Evolutionary conservation across 371 early-diverging fungal genomes (phyloP).

Genomic region (Rhizomucor miehei): DNA sequence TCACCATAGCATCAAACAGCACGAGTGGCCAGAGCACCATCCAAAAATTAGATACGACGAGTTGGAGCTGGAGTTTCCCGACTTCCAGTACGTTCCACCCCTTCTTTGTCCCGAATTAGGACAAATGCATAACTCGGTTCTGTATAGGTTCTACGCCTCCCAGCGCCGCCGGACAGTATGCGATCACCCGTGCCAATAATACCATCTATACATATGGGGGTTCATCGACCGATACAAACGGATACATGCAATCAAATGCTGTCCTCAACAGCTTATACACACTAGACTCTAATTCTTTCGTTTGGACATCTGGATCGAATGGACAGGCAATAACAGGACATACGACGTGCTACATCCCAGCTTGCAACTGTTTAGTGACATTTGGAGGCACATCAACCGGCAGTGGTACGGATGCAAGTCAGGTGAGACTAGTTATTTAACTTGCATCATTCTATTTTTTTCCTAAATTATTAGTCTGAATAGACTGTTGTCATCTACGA

Average conservation of each 20-base stretch:
- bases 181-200: slow-evolving; percentile 31
- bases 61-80: slow-evolving; percentile 42
- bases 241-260: slow-evolving; percentile 20
- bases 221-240: slow-evolving; percentile 30
- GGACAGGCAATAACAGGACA: slow-evolving; percentile 42
- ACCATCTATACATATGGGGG: slow-evolving; percentile 48
- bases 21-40: slow-evolving; percentile 21
- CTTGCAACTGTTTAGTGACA: slow-evolving; percentile 40
- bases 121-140: slow-evolving; percentile 4
- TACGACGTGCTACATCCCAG: slow-evolving; percentile 38
- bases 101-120: slow-evolving; percentile 5
- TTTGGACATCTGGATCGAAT: slow-evolving; percentile 37
- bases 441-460: background rate
- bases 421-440: slow-evolving; percentile 14
- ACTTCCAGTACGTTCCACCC: slow-evolving; percentile 31
- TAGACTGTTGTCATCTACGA: slow-evolving; percentile 24
- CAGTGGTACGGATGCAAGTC: slow-evolving; percentile 30
- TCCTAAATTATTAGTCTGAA: background rate
- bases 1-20: slow-evolving; percentile 32
- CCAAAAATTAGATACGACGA: slow-evolving; percentile 38
- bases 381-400: slow-evolving; percentile 51
- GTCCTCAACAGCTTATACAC: slow-evolving; percentile 37
- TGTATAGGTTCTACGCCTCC: slow-evolving; percentile 16
- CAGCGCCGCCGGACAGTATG: slow-evolving; percentile 19
- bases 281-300: slow-evolving; percentile 37